Evolutionary conservation across 306 rosid genomes (phyloP).

Genomic region (Glycyrrhiza uralensis): DNA sequence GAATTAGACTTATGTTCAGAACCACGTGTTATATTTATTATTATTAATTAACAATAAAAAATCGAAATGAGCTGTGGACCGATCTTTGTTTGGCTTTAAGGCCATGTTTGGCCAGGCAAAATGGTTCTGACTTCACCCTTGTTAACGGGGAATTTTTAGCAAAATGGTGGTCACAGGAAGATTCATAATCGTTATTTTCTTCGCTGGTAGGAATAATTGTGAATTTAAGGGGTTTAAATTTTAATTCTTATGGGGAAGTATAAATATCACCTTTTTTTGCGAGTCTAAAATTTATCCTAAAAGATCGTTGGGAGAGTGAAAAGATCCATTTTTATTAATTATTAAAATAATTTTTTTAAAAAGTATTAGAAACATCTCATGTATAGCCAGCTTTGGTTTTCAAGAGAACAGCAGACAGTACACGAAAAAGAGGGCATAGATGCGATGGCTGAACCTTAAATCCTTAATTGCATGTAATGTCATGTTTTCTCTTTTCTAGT

Average conservation of each 20-base stretch:
- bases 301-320: neutral
- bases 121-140: too few relatives aligned
- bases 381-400: constrained; percentile 12
- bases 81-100: too few relatives aligned
- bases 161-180: neutral
- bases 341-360: neutral
- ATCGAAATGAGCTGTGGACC: too few relatives aligned
- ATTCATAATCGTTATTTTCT: neutral
- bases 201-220: neutral
- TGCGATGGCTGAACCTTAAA: neutral
- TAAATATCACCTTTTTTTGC: too few relatives aligned
- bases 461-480: constrained; percentile 14
- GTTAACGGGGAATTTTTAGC: neutral
- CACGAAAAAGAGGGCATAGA: constrained; percentile 20
- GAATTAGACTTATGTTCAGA: too few relatives aligned
- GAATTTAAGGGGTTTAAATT: neutral
- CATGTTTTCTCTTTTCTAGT: neutral
- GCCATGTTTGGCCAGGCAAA: too few relatives aligned
- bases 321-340: constrained; percentile 4
- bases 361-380: neutral
- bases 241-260: too few relatives aligned
- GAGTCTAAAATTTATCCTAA: neutral
- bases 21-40: too few relatives aligned
- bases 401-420: constrained; percentile 32
- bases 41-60: too few relatives aligned